A percentile compares a stretch with the other conserved stretches of the same genome.
These are phyloP conservation scores for Piromyces sp. DNA, from an alignment of 192 early-diverging fungal species.

Conservation along the genomic window DNA sequence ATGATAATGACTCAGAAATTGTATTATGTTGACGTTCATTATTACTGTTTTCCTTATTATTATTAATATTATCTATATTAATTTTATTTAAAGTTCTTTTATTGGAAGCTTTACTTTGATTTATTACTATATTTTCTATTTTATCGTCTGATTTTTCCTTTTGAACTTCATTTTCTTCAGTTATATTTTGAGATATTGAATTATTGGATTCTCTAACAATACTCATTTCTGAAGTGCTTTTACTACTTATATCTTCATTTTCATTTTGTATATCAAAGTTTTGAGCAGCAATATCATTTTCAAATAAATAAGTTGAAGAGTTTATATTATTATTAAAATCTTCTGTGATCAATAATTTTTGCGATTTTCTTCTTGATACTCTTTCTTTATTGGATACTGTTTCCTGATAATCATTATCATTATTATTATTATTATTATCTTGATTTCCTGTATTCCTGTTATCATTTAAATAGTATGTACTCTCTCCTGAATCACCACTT, in stretches of 20 bases:
- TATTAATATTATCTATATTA: too few relatives aligned
- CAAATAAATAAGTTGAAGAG: too few relatives aligned
- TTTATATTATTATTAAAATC: too few relatives aligned
- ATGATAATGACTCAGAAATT: not conserved
- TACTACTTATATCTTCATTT: not conserved
- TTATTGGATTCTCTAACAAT: not conserved
- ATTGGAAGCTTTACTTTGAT: too few relatives aligned
- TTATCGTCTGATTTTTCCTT: not conserved
- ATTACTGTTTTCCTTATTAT: too few relatives aligned
- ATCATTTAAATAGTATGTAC: not conserved
- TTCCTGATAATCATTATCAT: not conserved
- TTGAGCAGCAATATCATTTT: too few relatives aligned
- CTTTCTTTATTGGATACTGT: not conserved
- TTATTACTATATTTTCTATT: too few relatives aligned
- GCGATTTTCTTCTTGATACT: not conserved
- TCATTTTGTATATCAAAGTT: too few relatives aligned
- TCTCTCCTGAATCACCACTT: not conserved
- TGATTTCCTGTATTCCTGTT: not conserved
- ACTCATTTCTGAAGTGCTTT: not conserved
- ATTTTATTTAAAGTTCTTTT: too few relatives aligned
- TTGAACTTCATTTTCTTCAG: not conserved
- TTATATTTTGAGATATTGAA: not conserved
- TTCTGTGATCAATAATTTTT: not conserved
- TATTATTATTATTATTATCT: not conserved
- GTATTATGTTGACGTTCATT: too few relatives aligned